Conservation (phyloP, 176 grass and related monocot genomes). For the Oropetium thomaeum region DNA sequence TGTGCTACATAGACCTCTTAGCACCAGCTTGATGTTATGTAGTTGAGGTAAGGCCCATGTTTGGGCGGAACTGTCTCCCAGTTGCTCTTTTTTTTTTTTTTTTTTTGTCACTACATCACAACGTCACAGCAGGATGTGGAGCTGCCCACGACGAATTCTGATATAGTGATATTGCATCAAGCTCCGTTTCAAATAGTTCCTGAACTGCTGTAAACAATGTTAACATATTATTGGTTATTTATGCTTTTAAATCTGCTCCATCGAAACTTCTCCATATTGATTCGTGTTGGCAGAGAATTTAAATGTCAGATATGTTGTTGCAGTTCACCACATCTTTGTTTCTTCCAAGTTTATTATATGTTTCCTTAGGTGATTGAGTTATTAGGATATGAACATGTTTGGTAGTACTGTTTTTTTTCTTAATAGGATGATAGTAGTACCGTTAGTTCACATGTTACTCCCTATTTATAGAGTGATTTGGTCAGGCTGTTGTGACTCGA, state of each 20-base stretch:
- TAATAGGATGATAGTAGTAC: too few relatives aligned
- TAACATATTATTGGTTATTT: slow-evolving; percentile 6
- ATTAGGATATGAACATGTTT: background rate
- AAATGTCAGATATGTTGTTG: background rate
- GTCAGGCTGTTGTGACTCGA: background rate
- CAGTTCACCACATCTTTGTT: background rate
- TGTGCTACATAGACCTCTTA: slow-evolving; percentile 37
- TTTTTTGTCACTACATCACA: background rate
- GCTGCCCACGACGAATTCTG: background rate
- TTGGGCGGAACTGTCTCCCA: background rate
- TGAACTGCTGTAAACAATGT: background rate
- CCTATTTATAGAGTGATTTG: slow-evolving; percentile 2
- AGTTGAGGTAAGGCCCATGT: slow-evolving; percentile 50
- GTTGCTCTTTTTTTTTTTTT: slow-evolving; percentile 13
- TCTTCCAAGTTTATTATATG: background rate
- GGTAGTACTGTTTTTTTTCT: too few relatives aligned
- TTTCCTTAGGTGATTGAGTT: background rate
- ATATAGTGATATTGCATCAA: slow-evolving; percentile 3
- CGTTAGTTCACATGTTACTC: background rate
- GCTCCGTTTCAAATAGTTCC: slow-evolving; percentile 8
- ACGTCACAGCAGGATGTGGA: background rate
- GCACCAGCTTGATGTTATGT: slow-evolving; percentile 35
- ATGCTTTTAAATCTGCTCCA: background rate
- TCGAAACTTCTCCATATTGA: background rate
- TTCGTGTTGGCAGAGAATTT: background rate